phyloP scores from a whole-genome alignment of 139 green algal genomes.

The Auxenochlorella protothecoides region DNA sequence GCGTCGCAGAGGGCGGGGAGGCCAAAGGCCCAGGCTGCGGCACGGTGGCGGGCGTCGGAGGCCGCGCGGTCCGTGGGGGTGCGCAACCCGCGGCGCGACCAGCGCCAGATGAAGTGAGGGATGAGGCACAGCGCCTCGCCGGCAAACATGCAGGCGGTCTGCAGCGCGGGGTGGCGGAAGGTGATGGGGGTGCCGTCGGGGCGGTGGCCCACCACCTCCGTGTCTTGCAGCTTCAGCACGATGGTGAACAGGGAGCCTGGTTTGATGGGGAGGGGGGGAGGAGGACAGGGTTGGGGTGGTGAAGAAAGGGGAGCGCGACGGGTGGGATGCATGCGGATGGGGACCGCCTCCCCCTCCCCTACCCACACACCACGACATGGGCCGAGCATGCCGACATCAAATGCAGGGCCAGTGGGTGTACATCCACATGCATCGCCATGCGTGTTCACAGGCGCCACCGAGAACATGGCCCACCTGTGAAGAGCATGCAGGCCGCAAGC shows the following conservation, averaged over 20 bases:
- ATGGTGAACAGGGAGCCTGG: conserved; percentile 75
- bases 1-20: conserved; percentile 71
- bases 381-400: too few relatives aligned
- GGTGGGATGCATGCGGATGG: too few relatives aligned
- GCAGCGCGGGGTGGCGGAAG: conserved; percentile 69
- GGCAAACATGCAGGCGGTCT: conserved; percentile 68
- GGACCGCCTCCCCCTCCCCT: too few relatives aligned
- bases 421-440: too few relatives aligned
- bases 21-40: conserved; percentile 28
- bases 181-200: conserved; percentile 26
- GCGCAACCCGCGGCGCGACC: neutral
- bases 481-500: conserved; percentile 28
- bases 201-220: conserved; percentile 35
- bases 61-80: neutral
- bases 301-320: too few relatives aligned
- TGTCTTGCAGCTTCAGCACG: conserved; percentile 71
- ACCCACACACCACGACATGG: too few relatives aligned
- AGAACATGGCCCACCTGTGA: conserved; percentile 7
- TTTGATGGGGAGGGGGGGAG: neutral
- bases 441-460: too few relatives aligned
- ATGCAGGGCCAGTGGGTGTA: too few relatives aligned
- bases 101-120: conserved; percentile 38
- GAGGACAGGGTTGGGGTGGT: too few relatives aligned
- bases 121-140: conserved; percentile 70
- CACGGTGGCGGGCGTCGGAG: too few relatives aligned